phyloP scores from a whole-genome alignment of 192 early-diverging fungal genomes.

The Backusella circina region DNA sequence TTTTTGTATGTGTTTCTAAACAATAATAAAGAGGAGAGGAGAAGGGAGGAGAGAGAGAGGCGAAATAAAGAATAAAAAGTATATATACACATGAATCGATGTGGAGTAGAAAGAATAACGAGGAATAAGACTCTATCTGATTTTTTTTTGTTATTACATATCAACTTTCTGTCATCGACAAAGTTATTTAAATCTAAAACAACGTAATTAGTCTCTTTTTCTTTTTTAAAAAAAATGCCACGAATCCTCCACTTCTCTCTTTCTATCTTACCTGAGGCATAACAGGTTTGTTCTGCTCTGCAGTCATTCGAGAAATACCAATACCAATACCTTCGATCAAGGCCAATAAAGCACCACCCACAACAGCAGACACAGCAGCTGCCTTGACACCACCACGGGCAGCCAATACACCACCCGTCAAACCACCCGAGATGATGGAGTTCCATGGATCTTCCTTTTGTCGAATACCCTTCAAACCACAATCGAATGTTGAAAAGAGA shows the following conservation, averaged over 20 bases:
- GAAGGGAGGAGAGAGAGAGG: neutral
- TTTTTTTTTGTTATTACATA: neutral
- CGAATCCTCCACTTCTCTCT: no score
- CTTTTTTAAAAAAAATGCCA: neutral
- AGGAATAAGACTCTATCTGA: neutral
- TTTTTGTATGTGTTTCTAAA: neutral
- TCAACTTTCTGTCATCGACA: neutral
- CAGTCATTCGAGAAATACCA: conserved; percentile 66
- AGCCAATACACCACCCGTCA: conserved; percentile 94
- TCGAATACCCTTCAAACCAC: conserved; percentile 86
- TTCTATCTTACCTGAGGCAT: conserved; percentile 39
- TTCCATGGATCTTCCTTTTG: conserved; percentile 99
- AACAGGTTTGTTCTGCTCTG: conserved; percentile 57
- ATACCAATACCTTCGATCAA: conserved; percentile 95
- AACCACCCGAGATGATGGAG: conserved; percentile 88
- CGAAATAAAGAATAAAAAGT: neutral
- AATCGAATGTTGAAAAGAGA: conserved; percentile 97
- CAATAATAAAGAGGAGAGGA: neutral
- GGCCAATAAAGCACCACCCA: conserved; percentile 91
- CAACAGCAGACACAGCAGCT: conserved; percentile 80
- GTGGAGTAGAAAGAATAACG: neutral
- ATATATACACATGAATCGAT: conserved; percentile 1
- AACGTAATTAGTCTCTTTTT: neutral
- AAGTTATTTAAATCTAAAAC: neutral
- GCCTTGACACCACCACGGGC: conserved; percentile 79